phyloP scores from a whole-genome alignment of 371 early-diverging fungal species.

The Synchytrium microbalum region DNA sequence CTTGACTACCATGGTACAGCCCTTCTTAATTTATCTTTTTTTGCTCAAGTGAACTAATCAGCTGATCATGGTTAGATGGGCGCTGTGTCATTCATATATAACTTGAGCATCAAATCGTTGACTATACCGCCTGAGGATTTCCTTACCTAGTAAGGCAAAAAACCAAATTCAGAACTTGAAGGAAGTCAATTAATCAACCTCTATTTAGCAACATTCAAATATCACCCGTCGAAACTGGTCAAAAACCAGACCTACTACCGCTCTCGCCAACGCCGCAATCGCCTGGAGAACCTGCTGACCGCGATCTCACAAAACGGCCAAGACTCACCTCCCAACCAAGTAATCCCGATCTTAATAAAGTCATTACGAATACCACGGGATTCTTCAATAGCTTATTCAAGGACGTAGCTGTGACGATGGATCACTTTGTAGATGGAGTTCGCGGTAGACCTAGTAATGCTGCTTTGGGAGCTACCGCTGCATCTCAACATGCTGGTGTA shows the following conservation, averaged over 20 bases:
- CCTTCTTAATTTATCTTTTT: neutral
- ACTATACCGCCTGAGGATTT: conserved; percentile 31
- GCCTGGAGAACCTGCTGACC: neutral
- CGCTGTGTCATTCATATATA: conserved; percentile 43
- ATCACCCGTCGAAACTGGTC: neutral
- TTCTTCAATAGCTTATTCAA: neutral
- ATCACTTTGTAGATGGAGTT: neutral
- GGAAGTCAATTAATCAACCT: neutral
- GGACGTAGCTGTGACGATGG: neutral
- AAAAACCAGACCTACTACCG: neutral
- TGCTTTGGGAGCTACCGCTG: neutral
- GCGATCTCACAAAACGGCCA: too few relatives aligned
- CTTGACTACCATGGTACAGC: conserved; percentile 34
- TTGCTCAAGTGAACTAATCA: neutral
- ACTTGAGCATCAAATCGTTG: conserved; percentile 31
- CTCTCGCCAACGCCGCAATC: neutral
- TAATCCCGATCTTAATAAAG: neutral
- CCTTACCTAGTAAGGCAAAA: neutral
- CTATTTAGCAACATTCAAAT: too few relatives aligned
- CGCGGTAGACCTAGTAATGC: neutral
- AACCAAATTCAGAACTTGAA: neutral
- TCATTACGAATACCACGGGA: neutral
- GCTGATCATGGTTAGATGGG: conserved; percentile 29
- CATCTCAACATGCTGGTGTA: neutral
- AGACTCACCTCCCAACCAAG: neutral